These are phyloP conservation scores for Bonia amplexicaulis DNA, from an alignment of 176 grass and related monocot genomes.

Conservation along the genomic window DNA sequence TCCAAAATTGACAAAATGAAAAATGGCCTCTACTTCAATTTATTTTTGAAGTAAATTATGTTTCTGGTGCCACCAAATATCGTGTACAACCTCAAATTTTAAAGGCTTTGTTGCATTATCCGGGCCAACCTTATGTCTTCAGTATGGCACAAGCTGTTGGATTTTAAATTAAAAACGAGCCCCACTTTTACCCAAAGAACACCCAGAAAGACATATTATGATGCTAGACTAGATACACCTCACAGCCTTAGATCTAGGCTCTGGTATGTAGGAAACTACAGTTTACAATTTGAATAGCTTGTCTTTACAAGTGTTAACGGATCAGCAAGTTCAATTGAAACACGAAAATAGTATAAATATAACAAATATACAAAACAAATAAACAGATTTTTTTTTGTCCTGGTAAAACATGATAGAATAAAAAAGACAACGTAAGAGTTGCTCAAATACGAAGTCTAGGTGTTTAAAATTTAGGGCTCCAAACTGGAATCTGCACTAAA, in stretches of 20 bases:
- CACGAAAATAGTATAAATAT: not conserved
- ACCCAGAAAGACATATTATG: not conserved
- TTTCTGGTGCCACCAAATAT: not conserved
- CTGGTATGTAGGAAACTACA: not conserved
- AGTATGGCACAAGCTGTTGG: not conserved
- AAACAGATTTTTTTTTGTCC: not conserved
- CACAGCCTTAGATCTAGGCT: not conserved
- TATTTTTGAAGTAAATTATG: not conserved
- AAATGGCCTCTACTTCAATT: not conserved
- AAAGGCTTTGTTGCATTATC: not conserved
- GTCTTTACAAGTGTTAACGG: not conserved
- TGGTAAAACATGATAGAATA: not conserved
- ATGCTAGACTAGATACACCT: not conserved
- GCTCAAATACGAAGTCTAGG: not conserved
- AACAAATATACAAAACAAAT: not conserved
- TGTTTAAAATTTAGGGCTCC: not conserved
- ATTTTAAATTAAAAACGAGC: not conserved
- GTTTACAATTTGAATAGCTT: not conserved
- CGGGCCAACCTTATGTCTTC: not conserved
- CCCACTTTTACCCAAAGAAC: not conserved
- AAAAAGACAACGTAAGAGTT: not conserved
- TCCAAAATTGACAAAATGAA: not conserved
- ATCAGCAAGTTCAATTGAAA: not conserved
- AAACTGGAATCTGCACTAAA: not conserved
- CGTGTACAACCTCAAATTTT: not conserved